A percentile compares a stretch with the other conserved stretches of the same genome.
phyloP scores from a whole-genome alignment of 768 basidiomycete genomes.

The Mycena latifolia region DNA sequence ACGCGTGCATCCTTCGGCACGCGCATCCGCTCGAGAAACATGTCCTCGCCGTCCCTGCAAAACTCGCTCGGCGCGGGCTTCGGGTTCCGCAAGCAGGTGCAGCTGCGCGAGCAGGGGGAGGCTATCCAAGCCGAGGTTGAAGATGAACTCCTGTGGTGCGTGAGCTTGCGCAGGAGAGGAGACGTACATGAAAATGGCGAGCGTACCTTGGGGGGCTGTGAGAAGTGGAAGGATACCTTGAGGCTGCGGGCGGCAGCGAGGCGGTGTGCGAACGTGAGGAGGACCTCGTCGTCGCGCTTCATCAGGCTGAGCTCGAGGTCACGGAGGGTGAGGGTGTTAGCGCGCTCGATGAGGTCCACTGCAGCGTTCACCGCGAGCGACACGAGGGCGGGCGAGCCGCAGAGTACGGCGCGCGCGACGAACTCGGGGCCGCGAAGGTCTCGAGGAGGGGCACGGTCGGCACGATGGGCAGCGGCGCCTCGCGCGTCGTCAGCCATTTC shows the following conservation, averaged over 20 bases:
- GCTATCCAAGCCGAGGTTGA: too few relatives aligned
- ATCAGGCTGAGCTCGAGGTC: neutral
- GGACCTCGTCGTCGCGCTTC: constrained; percentile 18
- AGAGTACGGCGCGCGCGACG: neutral
- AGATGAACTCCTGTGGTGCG: too few relatives aligned
- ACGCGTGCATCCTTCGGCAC: too few relatives aligned
- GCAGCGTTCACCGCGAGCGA: neutral
- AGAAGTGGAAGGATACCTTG: neutral
- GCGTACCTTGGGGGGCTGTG: neutral
- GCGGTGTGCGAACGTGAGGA: constrained; percentile 1
- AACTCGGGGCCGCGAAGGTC: constrained; percentile 8
- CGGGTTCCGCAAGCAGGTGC: too few relatives aligned
- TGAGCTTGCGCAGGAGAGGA: too few relatives aligned
- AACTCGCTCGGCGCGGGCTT: too few relatives aligned
- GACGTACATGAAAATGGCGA: too few relatives aligned
- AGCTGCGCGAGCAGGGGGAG: too few relatives aligned
- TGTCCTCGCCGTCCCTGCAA: too few relatives aligned
- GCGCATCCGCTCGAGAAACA: too few relatives aligned
- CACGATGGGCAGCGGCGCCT: neutral
- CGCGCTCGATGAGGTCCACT: neutral
- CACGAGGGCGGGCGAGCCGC: neutral
- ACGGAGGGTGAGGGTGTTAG: neutral
- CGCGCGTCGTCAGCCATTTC: neutral
- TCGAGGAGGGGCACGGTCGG: neutral
- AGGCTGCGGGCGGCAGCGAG: neutral